These are phyloP conservation scores for Austroboletus eburneus DNA, from an alignment of 768 basidiomycete genomes.

Conservation along the genomic window DNA sequence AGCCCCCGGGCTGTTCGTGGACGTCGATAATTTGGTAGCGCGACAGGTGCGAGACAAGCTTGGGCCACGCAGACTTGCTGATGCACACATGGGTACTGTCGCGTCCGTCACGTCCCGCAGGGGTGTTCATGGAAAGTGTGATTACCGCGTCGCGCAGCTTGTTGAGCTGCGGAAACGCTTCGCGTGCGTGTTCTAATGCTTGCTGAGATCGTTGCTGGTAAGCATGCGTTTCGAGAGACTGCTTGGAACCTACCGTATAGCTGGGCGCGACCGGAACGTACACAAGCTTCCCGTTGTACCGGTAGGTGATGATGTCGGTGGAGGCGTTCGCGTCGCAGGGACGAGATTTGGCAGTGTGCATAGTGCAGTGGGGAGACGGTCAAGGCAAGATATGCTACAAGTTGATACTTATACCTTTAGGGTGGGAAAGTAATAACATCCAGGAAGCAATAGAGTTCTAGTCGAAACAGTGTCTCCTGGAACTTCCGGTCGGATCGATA, in stretches of 20 bases:
- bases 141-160: slow-evolving; percentile 38
- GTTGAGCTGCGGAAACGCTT: slow-evolving; percentile 44
- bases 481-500: too few relatives aligned
- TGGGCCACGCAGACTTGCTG: slow-evolving; percentile 49
- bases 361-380: too few relatives aligned
- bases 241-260: too few relatives aligned
- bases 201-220: slow-evolving; percentile 28
- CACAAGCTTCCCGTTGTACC: slow-evolving; percentile 38
- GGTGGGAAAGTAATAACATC: too few relatives aligned
- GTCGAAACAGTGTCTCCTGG: too few relatives aligned
- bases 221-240: too few relatives aligned
- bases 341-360: not conserved
- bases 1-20: not conserved
- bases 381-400: too few relatives aligned
- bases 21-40: slow-evolving; percentile 50
- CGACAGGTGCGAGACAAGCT: slow-evolving; percentile 36
- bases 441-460: too few relatives aligned
- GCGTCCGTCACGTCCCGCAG: slow-evolving; percentile 17
- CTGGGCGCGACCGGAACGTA: slow-evolving; percentile 44
- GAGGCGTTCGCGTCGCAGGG: not conserved
- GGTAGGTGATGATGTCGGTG: slow-evolving; percentile 48
- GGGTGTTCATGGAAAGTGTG: slow-evolving; percentile 39
- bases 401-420: too few relatives aligned
- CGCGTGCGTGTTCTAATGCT: slow-evolving; percentile 47
- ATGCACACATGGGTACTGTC: slow-evolving; percentile 41